Percentiles rank a stretch among this genome's conserved stretches.
Evolutionary conservation across 2,329 filamentous ascomycete genomes (phyloP).

Genomic region (Botrytis sinoallii): DNA sequence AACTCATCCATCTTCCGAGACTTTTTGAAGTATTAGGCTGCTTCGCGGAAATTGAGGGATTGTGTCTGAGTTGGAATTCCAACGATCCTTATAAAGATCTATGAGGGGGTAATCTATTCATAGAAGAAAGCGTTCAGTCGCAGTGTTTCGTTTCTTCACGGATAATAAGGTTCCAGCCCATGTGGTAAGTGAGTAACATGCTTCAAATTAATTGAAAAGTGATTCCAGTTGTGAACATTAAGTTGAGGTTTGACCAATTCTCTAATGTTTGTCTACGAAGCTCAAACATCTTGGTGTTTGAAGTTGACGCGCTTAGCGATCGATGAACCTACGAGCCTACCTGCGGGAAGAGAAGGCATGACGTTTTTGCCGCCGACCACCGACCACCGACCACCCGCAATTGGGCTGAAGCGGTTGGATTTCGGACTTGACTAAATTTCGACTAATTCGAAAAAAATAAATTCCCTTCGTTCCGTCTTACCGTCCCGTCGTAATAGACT

Average conservation of each 20-base stretch:
- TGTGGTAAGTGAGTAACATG: conserved; percentile 5
- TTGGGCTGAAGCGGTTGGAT: neutral
- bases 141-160: neutral
- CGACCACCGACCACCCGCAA: conserved; percentile 4
- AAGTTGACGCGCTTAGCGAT: conserved; percentile 12
- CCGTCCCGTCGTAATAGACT: neutral
- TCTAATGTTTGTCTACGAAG: neutral
- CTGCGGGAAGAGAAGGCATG: neutral
- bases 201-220: neutral
- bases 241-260: conserved; percentile 1
- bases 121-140: neutral
- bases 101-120: neutral
- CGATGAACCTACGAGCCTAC: neutral
- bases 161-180: neutral
- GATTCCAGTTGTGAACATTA: neutral
- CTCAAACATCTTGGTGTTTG: conserved; percentile 12
- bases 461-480: neutral
- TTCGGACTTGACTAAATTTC: neutral
- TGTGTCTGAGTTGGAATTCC: neutral
- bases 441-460: neutral
- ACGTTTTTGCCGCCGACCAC: conserved; percentile 11
- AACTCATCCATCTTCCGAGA: conserved; percentile 32
- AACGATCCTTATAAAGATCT: conserved; percentile 1
- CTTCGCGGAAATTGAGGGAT: neutral
- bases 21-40: neutral